These are phyloP conservation scores for Prunus padus DNA, from an alignment of 306 rosid species.

Conservation along the genomic window DNA sequence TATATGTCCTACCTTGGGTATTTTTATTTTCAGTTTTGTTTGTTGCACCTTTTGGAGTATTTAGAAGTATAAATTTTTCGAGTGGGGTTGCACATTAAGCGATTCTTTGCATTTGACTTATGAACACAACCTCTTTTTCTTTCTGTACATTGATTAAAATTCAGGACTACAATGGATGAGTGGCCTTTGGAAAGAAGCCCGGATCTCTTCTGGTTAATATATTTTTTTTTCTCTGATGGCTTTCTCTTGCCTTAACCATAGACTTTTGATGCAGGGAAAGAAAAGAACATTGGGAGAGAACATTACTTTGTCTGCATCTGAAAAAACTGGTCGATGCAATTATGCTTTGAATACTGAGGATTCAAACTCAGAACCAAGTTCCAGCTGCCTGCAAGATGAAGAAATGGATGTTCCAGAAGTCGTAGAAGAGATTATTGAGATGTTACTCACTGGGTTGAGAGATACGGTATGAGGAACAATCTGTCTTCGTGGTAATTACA, in stretches of 20 bases:
- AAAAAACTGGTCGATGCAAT: conserved; percentile 37
- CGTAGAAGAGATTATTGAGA: conserved; percentile 95
- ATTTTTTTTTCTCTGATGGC: not conserved
- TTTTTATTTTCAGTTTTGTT: not conserved
- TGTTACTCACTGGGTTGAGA: conserved; percentile 80
- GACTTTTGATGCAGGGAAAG: conserved; percentile 61
- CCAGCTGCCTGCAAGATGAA: conserved; percentile 57
- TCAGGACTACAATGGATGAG: not conserved
- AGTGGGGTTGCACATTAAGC: not conserved
- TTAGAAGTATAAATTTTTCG: not conserved
- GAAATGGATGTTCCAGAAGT: conserved; percentile 91
- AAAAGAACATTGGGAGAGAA: conserved; percentile 56
- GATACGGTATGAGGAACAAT: conserved; percentile 65
- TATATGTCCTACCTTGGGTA: not conserved
- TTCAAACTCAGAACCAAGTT: conserved; percentile 32
- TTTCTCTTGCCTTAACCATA: conserved; percentile 31
- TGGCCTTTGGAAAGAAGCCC: not conserved
- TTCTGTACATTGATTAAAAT: not conserved
- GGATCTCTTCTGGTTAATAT: not conserved
- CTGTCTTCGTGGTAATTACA: not conserved
- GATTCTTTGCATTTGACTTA: not conserved
- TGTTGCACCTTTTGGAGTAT: not conserved
- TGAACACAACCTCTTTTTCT: not conserved
- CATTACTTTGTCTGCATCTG: conserved; percentile 46
- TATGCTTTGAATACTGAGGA: conserved; percentile 29